A percentile compares a stretch with the other conserved stretches of the same genome.
These are phyloP conservation scores for Berberis thunbergii DNA, from an alignment of 164 flowering plant species.

Conservation along the genomic window DNA sequence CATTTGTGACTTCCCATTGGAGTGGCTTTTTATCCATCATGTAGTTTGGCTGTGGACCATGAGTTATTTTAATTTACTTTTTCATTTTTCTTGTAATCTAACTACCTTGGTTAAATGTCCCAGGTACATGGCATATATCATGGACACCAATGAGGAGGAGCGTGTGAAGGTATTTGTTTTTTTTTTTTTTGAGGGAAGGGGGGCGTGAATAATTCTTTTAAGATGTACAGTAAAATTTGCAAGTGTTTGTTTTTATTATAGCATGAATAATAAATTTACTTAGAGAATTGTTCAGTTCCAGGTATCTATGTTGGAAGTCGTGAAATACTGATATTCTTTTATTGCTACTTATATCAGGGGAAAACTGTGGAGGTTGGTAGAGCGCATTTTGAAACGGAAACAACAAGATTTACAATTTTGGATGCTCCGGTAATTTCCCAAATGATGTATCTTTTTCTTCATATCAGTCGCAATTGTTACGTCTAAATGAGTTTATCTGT, in stretches of 20 bases:
- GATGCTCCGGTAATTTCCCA: constrained; percentile 80
- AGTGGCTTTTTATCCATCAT: too few species aligned
- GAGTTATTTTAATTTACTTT: too few species aligned
- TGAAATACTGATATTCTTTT: not conserved
- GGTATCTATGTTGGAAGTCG: too few species aligned
- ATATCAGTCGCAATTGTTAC: not conserved
- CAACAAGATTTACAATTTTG: constrained; percentile 87
- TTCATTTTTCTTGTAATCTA: too few species aligned
- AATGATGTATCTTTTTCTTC: not conserved
- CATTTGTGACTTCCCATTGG: too few species aligned
- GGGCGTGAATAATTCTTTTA: too few species aligned
- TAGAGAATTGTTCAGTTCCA: too few species aligned
- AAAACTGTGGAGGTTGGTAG: constrained; percentile 98
- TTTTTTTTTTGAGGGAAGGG: not conserved
- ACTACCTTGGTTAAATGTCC: not conserved
- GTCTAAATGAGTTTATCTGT: too few species aligned
- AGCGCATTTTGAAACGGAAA: constrained; percentile 93
- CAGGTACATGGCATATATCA: constrained; percentile 99
- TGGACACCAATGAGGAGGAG: constrained; percentile 99
- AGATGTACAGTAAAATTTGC: too few species aligned
- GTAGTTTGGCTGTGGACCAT: too few species aligned
- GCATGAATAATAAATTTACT: not conserved
- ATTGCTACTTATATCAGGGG: constrained; percentile 45
- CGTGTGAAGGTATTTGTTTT: constrained; percentile 64
- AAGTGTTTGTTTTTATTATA: not conserved